Evolutionary conservation across 73 alveolate genomes (phyloP).

Genomic region (Tetrahymena borealis): DNA sequence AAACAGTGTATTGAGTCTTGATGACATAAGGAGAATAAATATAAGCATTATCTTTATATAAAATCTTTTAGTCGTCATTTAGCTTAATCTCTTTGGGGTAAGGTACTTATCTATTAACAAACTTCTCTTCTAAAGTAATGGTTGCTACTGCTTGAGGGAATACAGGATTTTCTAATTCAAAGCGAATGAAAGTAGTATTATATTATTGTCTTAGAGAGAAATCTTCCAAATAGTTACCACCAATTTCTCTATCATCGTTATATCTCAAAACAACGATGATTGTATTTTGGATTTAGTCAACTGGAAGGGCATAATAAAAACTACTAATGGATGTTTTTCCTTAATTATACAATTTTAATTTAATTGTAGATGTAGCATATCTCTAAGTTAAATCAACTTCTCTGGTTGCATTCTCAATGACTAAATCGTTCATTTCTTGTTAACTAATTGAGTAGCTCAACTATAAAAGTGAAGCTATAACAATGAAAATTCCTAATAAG

Average conservation of each 20-base stretch:
- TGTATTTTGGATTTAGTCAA: constrained; percentile 11
- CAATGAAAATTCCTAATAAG: background rate
- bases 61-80: constrained; percentile 70
- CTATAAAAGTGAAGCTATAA: background rate
- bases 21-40: constrained; percentile 67
- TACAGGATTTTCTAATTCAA: constrained; percentile 13
- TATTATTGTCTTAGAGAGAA: background rate
- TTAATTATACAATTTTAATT: constrained; percentile 13
- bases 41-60: constrained; percentile 67
- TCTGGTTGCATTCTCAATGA: constrained; percentile 14
- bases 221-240: constrained; percentile 16
- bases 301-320: constrained; percentile 30
- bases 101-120: constrained; percentile 41
- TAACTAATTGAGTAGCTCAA: background rate
- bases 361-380: background rate
- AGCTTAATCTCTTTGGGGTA: constrained; percentile 72
- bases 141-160: background rate
- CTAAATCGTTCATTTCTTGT: background rate
- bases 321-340: constrained; percentile 25
- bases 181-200: constrained; percentile 30
- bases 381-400: constrained; percentile 24
- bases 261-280: constrained; percentile 4
- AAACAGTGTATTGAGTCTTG: constrained; percentile 34
- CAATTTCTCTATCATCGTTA: constrained; percentile 6
- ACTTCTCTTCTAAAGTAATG: constrained; percentile 22